Conservation (phyloP, 768 basidiomycete genomes). For the Serpula lacrymans region DNA sequence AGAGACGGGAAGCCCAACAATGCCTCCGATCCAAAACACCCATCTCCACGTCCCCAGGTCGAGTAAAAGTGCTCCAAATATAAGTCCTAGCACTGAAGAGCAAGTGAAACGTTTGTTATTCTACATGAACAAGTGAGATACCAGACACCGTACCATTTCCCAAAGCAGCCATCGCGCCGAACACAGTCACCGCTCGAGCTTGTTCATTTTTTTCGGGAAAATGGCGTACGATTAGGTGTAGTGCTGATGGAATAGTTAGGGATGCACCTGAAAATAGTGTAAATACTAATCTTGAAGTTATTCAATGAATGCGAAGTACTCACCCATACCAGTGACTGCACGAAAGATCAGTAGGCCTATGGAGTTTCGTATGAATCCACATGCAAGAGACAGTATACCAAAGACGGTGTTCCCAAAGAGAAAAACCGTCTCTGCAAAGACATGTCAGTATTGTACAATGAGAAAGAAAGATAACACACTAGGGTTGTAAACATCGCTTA, state of each 20-base stretch:
- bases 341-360: constrained; percentile 44
- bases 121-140: too few species aligned
- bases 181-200: constrained; percentile 39
- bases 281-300: too few species aligned
- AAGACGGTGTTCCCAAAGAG: constrained; percentile 32
- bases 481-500: constrained; percentile 32
- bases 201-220: constrained; percentile 43
- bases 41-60: constrained; percentile 36
- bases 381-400: constrained; percentile 38
- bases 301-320: too few species aligned
- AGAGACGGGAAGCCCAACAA: constrained; percentile 33
- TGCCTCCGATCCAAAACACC: constrained; percentile 45
- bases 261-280: constrained; percentile 31
- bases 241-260: constrained; percentile 40
- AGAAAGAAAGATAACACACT: constrained; percentile 17
- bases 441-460: neutral
- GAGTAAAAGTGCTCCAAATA: constrained; percentile 36
- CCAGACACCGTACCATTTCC: constrained; percentile 38
- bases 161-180: constrained; percentile 42
- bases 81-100: constrained; percentile 26
- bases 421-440: constrained; percentile 37
- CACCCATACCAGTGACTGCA: constrained; percentile 40
- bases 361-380: constrained; percentile 37
- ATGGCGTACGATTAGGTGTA: constrained; percentile 41
- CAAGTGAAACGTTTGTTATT: neutral